These are phyloP conservation scores for Dendrocalamus latiflorus DNA, from an alignment of 202 grass and related monocot species.

Conservation along the genomic window DNA sequence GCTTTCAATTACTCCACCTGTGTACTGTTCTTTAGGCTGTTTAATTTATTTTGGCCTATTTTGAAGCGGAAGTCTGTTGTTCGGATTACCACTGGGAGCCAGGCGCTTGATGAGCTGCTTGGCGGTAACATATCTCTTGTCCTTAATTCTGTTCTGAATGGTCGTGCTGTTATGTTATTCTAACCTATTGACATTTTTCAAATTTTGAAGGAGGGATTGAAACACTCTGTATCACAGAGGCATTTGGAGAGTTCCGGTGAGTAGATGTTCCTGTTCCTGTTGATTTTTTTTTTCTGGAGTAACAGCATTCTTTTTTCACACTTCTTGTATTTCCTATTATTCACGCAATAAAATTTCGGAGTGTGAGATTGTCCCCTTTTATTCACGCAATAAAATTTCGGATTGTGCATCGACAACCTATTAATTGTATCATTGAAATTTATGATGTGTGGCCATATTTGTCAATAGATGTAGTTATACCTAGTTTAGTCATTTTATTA, in stretches of 20 bases:
- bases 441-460: not conserved
- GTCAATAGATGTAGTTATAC: not conserved
- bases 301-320: too few species aligned
- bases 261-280: not conserved
- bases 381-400: too few species aligned
- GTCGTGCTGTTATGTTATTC: not conserved
- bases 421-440: not conserved
- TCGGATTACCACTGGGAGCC: constrained; percentile 88
- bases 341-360: too few species aligned
- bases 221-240: constrained; percentile 86
- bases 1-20: not conserved
- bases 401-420: not conserved
- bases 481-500: not conserved
- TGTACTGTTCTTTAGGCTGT: not conserved
- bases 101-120: constrained; percentile 81
- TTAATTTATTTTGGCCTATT: constrained; percentile 16
- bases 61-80: constrained; percentile 17
- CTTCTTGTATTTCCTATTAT: too few species aligned
- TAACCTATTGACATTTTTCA: constrained; percentile 1
- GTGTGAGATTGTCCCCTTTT: too few species aligned
- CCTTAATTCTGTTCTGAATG: not conserved
- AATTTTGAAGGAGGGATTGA: constrained; percentile 79
- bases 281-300: not conserved
- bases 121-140: constrained; percentile 56
- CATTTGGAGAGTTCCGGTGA: constrained; percentile 84